These are phyloP conservation scores for Candida orba DNA, from an alignment of 805 yeast genomes.

Conservation along the genomic window DNA sequence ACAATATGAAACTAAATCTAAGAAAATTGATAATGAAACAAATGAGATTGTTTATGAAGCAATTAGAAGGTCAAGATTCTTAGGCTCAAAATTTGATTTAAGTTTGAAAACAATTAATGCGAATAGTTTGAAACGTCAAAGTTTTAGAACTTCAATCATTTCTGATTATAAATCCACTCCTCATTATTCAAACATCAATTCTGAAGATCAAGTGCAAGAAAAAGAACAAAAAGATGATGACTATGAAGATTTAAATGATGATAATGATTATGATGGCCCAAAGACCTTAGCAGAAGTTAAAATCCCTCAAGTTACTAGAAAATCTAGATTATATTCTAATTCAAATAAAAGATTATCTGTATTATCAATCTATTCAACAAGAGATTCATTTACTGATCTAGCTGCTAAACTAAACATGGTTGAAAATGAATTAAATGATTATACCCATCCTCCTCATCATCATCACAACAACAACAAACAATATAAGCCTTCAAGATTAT, in stretches of 20 bases:
- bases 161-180: conserved; percentile 15
- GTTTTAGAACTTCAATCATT: conserved; percentile 9
- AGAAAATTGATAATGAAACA: conserved; percentile 16
- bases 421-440: conserved; percentile 1
- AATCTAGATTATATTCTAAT: conserved; percentile 53
- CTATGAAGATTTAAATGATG: conserved; percentile 6
- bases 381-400: conserved; percentile 54
- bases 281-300: conserved; percentile 53
- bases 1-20: conserved; percentile 12
- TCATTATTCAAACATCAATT: conserved; percentile 12
- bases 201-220: not conserved
- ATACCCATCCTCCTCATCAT: not conserved
- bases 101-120: conserved; percentile 19
- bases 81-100: conserved; percentile 34
- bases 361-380: conserved; percentile 64
- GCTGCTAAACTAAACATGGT: conserved; percentile 33
- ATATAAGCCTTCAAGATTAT: conserved; percentile 5
- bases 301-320: conserved; percentile 66
- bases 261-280: conserved; percentile 27
- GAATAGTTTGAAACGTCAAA: too few relatives aligned
- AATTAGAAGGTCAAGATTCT: conserved; percentile 36
- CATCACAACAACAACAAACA: conserved; percentile 4
- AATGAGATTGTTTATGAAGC: conserved; percentile 31
- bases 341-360: conserved; percentile 65
- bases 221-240: not conserved